These are phyloP conservation scores for Emiliania huxleyi DNA, from an alignment of 78 protist genomes.

Conservation along the genomic window DNA sequence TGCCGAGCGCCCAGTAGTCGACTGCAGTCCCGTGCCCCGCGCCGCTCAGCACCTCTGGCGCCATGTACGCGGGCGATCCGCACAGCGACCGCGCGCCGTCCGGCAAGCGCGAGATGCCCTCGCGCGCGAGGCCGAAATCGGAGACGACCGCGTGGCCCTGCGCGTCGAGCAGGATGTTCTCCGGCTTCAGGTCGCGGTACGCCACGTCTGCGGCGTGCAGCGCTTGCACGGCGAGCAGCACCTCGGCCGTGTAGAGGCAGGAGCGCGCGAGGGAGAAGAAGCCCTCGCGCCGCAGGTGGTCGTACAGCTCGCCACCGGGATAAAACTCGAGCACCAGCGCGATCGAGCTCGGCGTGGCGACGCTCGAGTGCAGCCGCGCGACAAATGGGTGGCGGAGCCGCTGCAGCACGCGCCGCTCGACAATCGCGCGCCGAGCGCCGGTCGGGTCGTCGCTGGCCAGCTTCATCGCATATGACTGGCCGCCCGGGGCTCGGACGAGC, in stretches of 20 bases:
- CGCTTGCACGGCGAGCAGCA: slow-evolving; percentile 42
- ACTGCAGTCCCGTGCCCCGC: neutral
- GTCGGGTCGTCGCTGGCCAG: no score
- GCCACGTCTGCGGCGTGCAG: slow-evolving; percentile 44
- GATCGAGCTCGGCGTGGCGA: neutral
- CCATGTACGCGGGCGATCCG: slow-evolving; percentile 56
- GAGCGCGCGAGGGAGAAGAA: slow-evolving; percentile 63
- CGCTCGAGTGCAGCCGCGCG: neutral
- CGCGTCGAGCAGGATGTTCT: slow-evolving; percentile 49
- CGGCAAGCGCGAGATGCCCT: neutral
- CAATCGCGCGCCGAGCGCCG: no score
- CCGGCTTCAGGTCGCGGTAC: slow-evolving; percentile 71
- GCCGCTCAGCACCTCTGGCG: slow-evolving; percentile 54
- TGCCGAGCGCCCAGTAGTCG: neutral
- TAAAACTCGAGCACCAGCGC: slow-evolving; percentile 32
- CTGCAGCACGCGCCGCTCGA: neutral
- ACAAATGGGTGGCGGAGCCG: neutral
- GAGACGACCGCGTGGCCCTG: slow-evolving; percentile 59
- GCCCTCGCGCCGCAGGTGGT: slow-evolving; percentile 74
- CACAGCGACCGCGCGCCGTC: slow-evolving; percentile 27
- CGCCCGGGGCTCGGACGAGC: no score
- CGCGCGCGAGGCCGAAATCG: slow-evolving; percentile 51
- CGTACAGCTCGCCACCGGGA: slow-evolving; percentile 73
- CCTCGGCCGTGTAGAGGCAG: slow-evolving; percentile 63
- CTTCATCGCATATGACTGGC: no score